Percentiles rank a stretch among this genome's conserved stretches.
These are phyloP conservation scores for Friedmanniomyces simplex DNA, from an alignment of 495 filamentous ascomycete species.

Conservation along the genomic window DNA sequence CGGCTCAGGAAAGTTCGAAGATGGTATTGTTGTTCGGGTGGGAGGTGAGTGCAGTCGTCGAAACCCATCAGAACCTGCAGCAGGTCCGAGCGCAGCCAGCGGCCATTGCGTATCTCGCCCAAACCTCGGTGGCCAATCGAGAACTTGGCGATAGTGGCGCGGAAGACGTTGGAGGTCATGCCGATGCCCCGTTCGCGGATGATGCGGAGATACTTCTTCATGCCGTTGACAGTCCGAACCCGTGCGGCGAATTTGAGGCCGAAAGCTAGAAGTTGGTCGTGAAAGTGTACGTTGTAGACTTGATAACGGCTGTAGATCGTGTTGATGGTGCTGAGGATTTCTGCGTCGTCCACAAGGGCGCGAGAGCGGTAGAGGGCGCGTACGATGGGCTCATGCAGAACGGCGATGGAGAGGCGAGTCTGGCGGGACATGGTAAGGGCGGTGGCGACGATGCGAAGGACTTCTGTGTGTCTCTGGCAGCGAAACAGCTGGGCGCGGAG, in stretches of 20 bases:
- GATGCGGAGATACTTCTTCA: conserved; percentile 22
- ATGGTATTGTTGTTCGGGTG: conserved; percentile 17
- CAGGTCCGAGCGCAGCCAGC: conserved; percentile 17
- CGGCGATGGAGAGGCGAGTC: not conserved
- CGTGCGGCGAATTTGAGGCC: conserved; percentile 24
- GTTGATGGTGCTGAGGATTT: conserved; percentile 18
- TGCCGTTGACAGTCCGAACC: conserved; percentile 8
- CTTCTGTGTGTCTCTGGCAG: conserved; percentile 14
- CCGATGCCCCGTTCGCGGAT: not conserved
- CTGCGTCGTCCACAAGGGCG: conserved; percentile 8
- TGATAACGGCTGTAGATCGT: conserved; percentile 15
- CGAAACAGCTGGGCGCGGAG: conserved; percentile 18
- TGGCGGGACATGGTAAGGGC: conserved; percentile 8
- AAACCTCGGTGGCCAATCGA: conserved; percentile 21
- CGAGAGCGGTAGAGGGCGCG: conserved; percentile 21
- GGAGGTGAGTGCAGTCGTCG: conserved; percentile 12
- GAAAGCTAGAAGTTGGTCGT: conserved; percentile 8
- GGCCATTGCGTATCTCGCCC: conserved; percentile 26
- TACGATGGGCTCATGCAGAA: conserved; percentile 16
- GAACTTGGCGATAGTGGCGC: conserved; percentile 23
- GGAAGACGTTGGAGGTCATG: conserved; percentile 17
- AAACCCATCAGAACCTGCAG: conserved; percentile 24
- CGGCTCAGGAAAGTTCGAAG: conserved; percentile 18
- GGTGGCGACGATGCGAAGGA: conserved; percentile 14
- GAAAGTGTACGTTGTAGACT: conserved; percentile 5